Evolutionary conservation across 2,329 filamentous ascomycete genomes (phyloP).

Genomic region (Metarhizium rileyi): DNA sequence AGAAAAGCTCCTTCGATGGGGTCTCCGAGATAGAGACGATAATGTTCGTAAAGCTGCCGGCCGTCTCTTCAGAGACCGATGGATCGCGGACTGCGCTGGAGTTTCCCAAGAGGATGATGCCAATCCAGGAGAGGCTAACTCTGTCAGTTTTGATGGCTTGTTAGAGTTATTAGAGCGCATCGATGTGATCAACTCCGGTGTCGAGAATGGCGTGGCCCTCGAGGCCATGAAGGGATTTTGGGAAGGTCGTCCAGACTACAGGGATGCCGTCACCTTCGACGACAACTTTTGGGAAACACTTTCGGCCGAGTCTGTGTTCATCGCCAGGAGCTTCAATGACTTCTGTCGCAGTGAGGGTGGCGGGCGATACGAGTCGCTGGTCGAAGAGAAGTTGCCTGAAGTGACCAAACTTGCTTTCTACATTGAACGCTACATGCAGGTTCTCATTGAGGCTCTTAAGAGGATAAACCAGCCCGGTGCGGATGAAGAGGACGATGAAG

Average conservation of each 20-base stretch:
- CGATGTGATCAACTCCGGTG: slow-evolving; percentile 81
- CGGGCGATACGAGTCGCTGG: slow-evolving; percentile 61
- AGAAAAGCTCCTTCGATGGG: slow-evolving; percentile 93
- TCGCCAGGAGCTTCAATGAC: slow-evolving; percentile 87
- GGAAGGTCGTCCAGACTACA: slow-evolving; percentile 80
- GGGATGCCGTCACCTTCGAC: slow-evolving; percentile 61
- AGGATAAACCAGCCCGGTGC: slow-evolving; percentile 44
- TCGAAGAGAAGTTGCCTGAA: slow-evolving; percentile 92
- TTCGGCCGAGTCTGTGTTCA: slow-evolving; percentile 78
- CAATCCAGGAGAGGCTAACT: slow-evolving; percentile 44
- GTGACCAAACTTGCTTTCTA: slow-evolving; percentile 85
- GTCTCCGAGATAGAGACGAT: slow-evolving; percentile 85
- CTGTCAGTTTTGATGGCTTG: slow-evolving; percentile 70
- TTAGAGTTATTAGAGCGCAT: slow-evolving; percentile 89
- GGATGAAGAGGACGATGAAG: slow-evolving; percentile 61
- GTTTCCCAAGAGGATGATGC: slow-evolving; percentile 49
- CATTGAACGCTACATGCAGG: slow-evolving; percentile 69
- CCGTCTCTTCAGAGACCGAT: slow-evolving; percentile 84
- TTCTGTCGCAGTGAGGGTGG: slow-evolving; percentile 72
- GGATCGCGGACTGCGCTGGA: slow-evolving; percentile 91
- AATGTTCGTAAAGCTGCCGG: slow-evolving; percentile 87
- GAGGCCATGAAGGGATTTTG: slow-evolving; percentile 96
- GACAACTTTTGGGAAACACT: slow-evolving; percentile 73
- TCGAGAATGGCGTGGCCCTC: slow-evolving; percentile 80
- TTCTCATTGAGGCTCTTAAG: slow-evolving; percentile 54